Conservation (phyloP, 139 green algal genomes). For the Chlamydomonas incerta region DNA sequence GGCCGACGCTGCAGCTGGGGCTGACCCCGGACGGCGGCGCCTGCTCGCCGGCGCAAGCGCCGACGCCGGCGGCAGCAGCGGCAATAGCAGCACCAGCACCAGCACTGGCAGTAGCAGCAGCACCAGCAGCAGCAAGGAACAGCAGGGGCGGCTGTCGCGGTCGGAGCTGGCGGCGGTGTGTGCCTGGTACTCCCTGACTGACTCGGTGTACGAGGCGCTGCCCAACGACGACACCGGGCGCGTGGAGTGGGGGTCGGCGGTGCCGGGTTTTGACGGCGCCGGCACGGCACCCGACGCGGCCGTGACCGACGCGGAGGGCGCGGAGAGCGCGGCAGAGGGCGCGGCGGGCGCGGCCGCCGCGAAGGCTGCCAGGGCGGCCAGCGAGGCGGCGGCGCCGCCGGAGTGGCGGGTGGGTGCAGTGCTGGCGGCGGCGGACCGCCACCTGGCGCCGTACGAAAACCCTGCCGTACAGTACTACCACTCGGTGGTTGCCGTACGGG, state of each 20-base stretch:
- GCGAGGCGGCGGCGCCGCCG: neutral
- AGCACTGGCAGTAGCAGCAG: no score
- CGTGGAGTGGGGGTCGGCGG: neutral
- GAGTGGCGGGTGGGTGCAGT: conserved; percentile 1
- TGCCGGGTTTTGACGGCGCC: neutral
- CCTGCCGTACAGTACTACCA: conserved; percentile 27
- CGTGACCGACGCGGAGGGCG: no score
- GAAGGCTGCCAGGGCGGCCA: no score
- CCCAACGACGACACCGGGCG: neutral
- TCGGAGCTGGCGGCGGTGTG: conserved; percentile 4
- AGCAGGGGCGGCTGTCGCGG: neutral
- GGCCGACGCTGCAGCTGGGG: no score
- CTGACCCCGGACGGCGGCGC: neutral
- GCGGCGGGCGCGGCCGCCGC: no score
- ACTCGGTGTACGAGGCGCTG: conserved; percentile 17
- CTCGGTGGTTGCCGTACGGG: neutral
- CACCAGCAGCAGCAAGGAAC: no score
- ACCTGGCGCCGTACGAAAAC: neutral
- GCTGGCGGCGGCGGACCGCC: neutral
- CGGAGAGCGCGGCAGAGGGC: no score
- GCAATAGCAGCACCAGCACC: no score
- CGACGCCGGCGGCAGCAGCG: no score
- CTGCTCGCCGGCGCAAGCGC: neutral
- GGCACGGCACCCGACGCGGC: neutral
- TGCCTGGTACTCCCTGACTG: neutral